A percentile compares a stretch with the other conserved stretches of the same genome.
phyloP scores from a whole-genome alignment of 208 protist species.

The Angomonas ambiguus region DNA sequence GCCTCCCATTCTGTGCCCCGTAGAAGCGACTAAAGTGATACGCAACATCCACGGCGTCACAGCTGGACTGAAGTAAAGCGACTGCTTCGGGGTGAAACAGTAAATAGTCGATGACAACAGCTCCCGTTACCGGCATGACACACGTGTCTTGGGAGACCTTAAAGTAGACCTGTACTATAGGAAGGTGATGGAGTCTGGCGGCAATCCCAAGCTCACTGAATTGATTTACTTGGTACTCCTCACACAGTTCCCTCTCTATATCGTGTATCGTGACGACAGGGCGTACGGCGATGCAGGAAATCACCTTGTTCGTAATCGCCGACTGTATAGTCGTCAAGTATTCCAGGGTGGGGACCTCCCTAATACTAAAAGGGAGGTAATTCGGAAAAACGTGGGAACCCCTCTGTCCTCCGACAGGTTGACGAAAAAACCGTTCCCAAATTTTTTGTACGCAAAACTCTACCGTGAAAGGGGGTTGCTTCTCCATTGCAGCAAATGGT shows the following conservation, averaged over 20 bases:
- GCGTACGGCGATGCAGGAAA: constrained; percentile 52
- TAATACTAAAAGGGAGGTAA: constrained; percentile 47
- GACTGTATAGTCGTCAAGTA: constrained; percentile 40
- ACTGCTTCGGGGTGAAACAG: constrained; percentile 32
- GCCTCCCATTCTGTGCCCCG: background rate
- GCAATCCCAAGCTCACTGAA: constrained; percentile 70
- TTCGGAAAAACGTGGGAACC: background rate
- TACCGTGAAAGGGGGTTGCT: background rate
- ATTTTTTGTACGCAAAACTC: background rate
- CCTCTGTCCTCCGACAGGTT: background rate
- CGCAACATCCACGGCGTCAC: constrained; percentile 58
- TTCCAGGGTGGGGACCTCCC: constrained; percentile 46
- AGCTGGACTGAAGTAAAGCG: constrained; percentile 36
- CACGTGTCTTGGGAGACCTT: constrained; percentile 22
- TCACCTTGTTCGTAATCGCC: constrained; percentile 43
- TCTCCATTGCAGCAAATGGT: background rate
- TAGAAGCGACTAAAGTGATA: constrained; percentile 32
- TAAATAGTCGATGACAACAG: constrained; percentile 54
- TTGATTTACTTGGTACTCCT: constrained; percentile 32
- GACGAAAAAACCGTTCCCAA: background rate
- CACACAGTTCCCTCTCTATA: constrained; percentile 61
- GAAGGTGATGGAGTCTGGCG: constrained; percentile 36
- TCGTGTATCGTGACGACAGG: constrained; percentile 80
- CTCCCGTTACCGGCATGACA: constrained; percentile 46
- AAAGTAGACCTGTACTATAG: constrained; percentile 73